phyloP scores from a whole-genome alignment of 2,329 filamentous ascomycete species.

The Fusarium continuum region DNA sequence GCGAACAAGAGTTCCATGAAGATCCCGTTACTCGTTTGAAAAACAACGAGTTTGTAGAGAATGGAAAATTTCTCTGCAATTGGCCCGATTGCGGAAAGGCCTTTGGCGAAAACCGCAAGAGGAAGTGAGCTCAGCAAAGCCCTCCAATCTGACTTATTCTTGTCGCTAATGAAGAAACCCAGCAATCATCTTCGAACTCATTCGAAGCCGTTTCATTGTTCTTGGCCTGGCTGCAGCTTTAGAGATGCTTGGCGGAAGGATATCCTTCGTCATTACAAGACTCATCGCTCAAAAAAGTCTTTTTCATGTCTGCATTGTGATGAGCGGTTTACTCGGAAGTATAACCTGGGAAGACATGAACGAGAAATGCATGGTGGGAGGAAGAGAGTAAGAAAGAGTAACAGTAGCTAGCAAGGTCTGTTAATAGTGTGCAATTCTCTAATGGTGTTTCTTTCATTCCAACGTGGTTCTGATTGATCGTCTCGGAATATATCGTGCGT shows the following conservation, averaged over 20 bases:
- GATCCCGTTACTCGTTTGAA: slow-evolving; percentile 10
- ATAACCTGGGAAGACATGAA: slow-evolving; percentile 20
- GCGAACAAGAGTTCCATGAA: slow-evolving; percentile 17
- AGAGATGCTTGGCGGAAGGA: slow-evolving; percentile 21
- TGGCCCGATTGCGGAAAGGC: slow-evolving; percentile 1
- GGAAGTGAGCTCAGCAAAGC: slow-evolving; percentile 19
- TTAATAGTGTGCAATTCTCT: neutral
- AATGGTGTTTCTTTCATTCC: too few relatives aligned
- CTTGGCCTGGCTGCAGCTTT: slow-evolving; percentile 1
- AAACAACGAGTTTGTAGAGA: slow-evolving; percentile 21
- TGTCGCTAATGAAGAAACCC: neutral
- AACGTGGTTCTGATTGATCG: too few relatives aligned
- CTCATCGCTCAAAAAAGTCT: slow-evolving; percentile 13
- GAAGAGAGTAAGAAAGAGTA: slow-evolving; percentile 11
- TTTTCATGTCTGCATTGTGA: slow-evolving; percentile 6
- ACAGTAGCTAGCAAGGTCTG: neutral
- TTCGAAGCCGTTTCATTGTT: slow-evolving; percentile 30
- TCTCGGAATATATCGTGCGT: neutral
- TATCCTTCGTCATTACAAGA: slow-evolving; percentile 22
- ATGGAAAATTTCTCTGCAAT: slow-evolving; percentile 29
- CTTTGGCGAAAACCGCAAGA: slow-evolving; percentile 7
- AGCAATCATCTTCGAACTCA: slow-evolving; percentile 39
- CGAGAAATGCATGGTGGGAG: slow-evolving; percentile 12
- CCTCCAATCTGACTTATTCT: too few relatives aligned
- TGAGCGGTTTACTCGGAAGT: slow-evolving; percentile 4